Percentiles rank a stretch among this genome's conserved stretches.
Conservation (phyloP, 805 yeast genomes). For the Cyberlindnera petersonii region DNA sequence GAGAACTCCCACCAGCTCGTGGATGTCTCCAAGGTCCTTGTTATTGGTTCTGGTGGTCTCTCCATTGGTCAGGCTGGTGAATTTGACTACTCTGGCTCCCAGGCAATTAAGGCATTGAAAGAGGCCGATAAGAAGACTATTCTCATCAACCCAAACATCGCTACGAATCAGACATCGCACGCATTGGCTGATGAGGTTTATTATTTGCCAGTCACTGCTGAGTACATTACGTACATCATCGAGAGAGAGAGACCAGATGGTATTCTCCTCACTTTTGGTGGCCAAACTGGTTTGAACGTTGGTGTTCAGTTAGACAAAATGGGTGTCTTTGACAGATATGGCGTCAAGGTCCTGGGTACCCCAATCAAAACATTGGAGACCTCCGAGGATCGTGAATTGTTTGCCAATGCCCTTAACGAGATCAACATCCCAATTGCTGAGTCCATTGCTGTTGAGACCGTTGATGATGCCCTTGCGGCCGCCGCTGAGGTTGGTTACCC, state of each 20-base stretch:
- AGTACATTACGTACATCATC: conserved; percentile 89
- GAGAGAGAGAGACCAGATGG: conserved; percentile 98
- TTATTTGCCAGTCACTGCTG: conserved; percentile 95
- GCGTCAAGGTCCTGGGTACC: conserved; percentile 94
- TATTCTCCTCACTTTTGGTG: conserved; percentile 93
- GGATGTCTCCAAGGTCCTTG: conserved; percentile 81
- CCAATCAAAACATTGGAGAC: conserved; percentile 95
- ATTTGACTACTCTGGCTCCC: conserved; percentile 95
- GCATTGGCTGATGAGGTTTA: conserved; percentile 93
- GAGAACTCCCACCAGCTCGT: conserved; percentile 65
- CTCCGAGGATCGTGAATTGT: conserved; percentile 95
- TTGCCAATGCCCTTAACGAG: conserved; percentile 92
- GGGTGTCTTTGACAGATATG: conserved; percentile 89
- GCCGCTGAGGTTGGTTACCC: conserved; percentile 90
- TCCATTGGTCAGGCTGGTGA: conserved; percentile 99
- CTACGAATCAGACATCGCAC: conserved; percentile 95
- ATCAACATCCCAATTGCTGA: conserved; percentile 95
- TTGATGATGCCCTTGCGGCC: conserved; percentile 90
- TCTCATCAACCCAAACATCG: conserved; percentile 91
- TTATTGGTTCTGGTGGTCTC: conserved; percentile 95
- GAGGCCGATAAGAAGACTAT: conserved; percentile 86
- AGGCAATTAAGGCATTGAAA: conserved; percentile 91
- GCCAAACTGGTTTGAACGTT: conserved; percentile 95
- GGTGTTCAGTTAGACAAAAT: conserved; percentile 92
- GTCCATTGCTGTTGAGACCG: conserved; percentile 90